phyloP scores from a whole-genome alignment of 2,329 filamentous ascomycete genomes.

The Sordariomycetes sp. region DNA sequence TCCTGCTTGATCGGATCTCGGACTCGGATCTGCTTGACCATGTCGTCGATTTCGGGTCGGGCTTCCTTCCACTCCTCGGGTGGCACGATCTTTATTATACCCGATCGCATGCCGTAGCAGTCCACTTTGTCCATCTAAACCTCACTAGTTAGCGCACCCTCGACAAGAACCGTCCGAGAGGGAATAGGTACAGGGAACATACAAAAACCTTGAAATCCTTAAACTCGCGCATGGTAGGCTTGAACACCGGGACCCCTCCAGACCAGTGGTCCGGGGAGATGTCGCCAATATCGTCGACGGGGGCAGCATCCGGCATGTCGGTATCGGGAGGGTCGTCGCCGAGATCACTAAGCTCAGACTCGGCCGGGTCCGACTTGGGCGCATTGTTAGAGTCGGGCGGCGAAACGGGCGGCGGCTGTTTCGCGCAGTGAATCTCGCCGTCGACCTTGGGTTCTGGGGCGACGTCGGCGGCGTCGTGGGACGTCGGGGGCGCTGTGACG shows the following conservation, averaged over 20 bases:
- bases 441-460: slow-evolving; percentile 1
- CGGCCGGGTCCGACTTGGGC: slow-evolving; percentile 46
- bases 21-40: slow-evolving; percentile 84
- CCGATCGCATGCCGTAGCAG: slow-evolving; percentile 91
- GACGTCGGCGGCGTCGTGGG: not conserved
- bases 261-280: slow-evolving; percentile 82
- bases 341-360: slow-evolving; percentile 57
- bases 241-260: slow-evolving; percentile 87
- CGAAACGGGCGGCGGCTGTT: slow-evolving; percentile 26
- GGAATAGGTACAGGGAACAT: slow-evolving; percentile 8
- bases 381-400: slow-evolving; percentile 53
- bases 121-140: slow-evolving; percentile 72
- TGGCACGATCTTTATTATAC: slow-evolving; percentile 92
- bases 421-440: slow-evolving; percentile 18
- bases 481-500: not conserved
- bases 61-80: slow-evolving; percentile 85
- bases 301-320: slow-evolving; percentile 11
- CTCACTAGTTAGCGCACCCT: not conserved
- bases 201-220: slow-evolving; percentile 88
- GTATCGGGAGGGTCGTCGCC: slow-evolving; percentile 37
- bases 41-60: slow-evolving; percentile 68
- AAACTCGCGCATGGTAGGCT: slow-evolving; percentile 91
- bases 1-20: slow-evolving; percentile 98
- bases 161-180: not conserved
- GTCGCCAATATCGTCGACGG: slow-evolving; percentile 59